These are phyloP conservation scores for Neurospora sp. DNA, from an alignment of 495 filamentous ascomycete species.

Conservation along the genomic window DNA sequence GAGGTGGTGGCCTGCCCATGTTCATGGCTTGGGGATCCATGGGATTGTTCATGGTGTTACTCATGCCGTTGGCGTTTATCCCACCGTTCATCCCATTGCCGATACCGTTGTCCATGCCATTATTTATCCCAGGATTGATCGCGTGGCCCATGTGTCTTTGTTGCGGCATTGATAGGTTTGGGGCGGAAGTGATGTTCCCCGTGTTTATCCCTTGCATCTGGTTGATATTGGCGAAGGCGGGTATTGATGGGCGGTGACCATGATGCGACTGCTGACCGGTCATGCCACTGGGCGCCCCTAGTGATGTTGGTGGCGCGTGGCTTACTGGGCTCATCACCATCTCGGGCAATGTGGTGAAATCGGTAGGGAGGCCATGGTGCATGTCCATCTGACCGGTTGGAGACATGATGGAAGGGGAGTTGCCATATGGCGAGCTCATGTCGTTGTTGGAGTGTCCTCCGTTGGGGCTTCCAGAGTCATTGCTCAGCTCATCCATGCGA, in stretches of 20 bases:
- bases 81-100: conserved; percentile 3
- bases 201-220: conserved; percentile 27
- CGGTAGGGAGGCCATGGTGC: conserved; percentile 17
- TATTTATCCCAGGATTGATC: conserved; percentile 20
- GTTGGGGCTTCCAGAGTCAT: conserved; percentile 28
- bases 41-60: conserved; percentile 1
- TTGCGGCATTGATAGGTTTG: conserved; percentile 16
- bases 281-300: conserved; percentile 22
- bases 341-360: conserved; percentile 35
- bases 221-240: conserved; percentile 23
- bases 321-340: conserved; percentile 40
- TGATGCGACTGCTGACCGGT: conserved; percentile 25
- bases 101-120: conserved; percentile 15
- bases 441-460: conserved; percentile 25
- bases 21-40: conserved; percentile 20
- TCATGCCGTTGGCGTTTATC: not conserved
- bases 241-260: conserved; percentile 20
- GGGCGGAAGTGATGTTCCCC: conserved; percentile 19
- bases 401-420: conserved; percentile 37
- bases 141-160: conserved; percentile 26
- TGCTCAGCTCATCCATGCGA: conserved; percentile 31
- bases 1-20: conserved; percentile 26
- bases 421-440: conserved; percentile 36
- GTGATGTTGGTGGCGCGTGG: conserved; percentile 20
- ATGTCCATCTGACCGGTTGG: conserved; percentile 26